Percentiles rank a stretch among this genome's conserved stretches.
These are phyloP conservation scores for Quercus lobata DNA, from an alignment of 331 rosid genomes.

Conservation along the genomic window DNA sequence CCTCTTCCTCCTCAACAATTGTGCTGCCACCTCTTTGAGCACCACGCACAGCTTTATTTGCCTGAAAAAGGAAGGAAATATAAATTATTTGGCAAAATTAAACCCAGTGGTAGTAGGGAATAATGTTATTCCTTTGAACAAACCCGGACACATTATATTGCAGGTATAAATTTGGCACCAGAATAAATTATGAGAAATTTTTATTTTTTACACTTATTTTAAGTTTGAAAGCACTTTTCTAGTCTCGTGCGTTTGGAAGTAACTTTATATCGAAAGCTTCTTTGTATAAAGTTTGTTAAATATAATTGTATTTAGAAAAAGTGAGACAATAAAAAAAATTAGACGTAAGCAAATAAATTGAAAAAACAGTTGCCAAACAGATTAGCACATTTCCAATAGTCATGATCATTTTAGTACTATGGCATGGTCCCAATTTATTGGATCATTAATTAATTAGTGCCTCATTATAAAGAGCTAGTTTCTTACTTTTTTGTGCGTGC, in stretches of 20 bases:
- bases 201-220: neutral
- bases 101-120: neutral
- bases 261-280: too few species aligned
- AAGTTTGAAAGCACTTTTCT: too few species aligned
- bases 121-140: neutral
- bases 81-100: neutral
- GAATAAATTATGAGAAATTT: neutral
- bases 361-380: too few species aligned
- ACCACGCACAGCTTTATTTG: conserved; percentile 30
- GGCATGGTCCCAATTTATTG: neutral
- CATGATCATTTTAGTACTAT: neutral
- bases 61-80: conserved; percentile 28
- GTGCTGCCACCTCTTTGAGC: conserved; percentile 14
- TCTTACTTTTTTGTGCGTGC: too few species aligned
- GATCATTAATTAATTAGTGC: neutral
- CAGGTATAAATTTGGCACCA: neutral
- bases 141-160: neutral
- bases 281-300: too few species aligned
- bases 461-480: neutral
- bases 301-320: too few species aligned
- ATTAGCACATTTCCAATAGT: neutral
- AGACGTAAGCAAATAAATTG: too few species aligned
- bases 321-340: too few species aligned
- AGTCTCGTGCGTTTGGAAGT: too few species aligned
- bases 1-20: neutral